A percentile compares a stretch with the other conserved stretches of the same genome.
Conservation (phyloP, 495 filamentous ascomycete species). For the Copromyces sp. region DNA sequence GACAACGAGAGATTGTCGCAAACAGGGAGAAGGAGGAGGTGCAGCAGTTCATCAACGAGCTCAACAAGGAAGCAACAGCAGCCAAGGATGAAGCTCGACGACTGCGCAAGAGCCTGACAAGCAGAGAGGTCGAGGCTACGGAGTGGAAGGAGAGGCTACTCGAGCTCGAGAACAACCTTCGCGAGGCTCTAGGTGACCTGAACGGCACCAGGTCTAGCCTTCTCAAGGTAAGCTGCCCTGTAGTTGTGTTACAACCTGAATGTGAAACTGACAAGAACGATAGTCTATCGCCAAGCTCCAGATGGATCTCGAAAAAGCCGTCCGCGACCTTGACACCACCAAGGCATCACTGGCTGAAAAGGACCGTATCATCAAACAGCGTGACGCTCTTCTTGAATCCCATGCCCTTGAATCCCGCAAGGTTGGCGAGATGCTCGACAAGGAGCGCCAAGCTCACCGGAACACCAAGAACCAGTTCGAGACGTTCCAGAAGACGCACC, state of each 20-base stretch:
- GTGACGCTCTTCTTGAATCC: slow-evolving; percentile 84
- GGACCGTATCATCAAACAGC: slow-evolving; percentile 77
- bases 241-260: background rate
- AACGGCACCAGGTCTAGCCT: slow-evolving; percentile 80
- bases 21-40: slow-evolving; percentile 80
- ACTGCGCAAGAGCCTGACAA: slow-evolving; percentile 69
- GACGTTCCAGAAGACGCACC: slow-evolving; percentile 73
- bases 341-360: slow-evolving; percentile 72
- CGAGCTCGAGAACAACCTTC: slow-evolving; percentile 79
- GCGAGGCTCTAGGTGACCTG: slow-evolving; percentile 70
- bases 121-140: slow-evolving; percentile 75
- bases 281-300: slow-evolving; percentile 80
- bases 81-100: slow-evolving; percentile 80
- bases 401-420: slow-evolving; percentile 78
- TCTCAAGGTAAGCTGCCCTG: slow-evolving; percentile 46
- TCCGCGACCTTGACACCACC: slow-evolving; percentile 68
- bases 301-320: slow-evolving; percentile 71
- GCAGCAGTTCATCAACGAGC: slow-evolving; percentile 62
- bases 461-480: slow-evolving; percentile 81
- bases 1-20: slow-evolving; percentile 78
- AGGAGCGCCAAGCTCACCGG: slow-evolving; percentile 74
- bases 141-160: slow-evolving; percentile 82
- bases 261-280: slow-evolving; percentile 7
- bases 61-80: slow-evolving; percentile 68
- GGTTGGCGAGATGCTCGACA: slow-evolving; percentile 79